These are phyloP conservation scores for Colletotrichum tanaceti DNA, from an alignment of 2,329 filamentous ascomycete species.

Conservation along the genomic window DNA sequence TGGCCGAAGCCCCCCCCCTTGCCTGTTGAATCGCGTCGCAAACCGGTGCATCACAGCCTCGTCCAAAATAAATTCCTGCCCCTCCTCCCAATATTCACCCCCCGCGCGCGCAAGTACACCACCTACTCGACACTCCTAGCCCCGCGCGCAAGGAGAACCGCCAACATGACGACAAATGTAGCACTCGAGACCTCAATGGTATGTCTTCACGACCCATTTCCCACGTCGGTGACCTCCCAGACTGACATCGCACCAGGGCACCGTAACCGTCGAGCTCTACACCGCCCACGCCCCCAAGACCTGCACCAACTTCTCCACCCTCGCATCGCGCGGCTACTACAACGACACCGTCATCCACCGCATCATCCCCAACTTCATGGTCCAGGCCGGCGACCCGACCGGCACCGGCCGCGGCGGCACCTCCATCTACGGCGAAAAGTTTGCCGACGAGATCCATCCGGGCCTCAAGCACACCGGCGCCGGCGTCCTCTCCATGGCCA, in stretches of 20 bases:
- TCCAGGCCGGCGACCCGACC: slow-evolving; percentile 93
- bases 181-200: slow-evolving; percentile 89
- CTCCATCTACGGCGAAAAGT: slow-evolving; percentile 93
- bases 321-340: slow-evolving; percentile 88
- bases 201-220: slow-evolving; percentile 43
- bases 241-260: slow-evolving; percentile 67
- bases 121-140: no score
- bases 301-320: slow-evolving; percentile 87
- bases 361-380: slow-evolving; percentile 96
- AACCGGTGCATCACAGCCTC: slow-evolving; percentile 25
- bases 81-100: slow-evolving; percentile 1
- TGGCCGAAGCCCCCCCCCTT: slow-evolving; percentile 33
- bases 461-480: slow-evolving; percentile 90
- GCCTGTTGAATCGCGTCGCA: slow-evolving; percentile 20
- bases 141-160: not conserved
- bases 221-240: not conserved
- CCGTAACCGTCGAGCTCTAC: slow-evolving; percentile 90
- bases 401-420: slow-evolving; percentile 90
- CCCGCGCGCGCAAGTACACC: not conserved
- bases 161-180: slow-evolving; percentile 79
- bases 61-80: slow-evolving; percentile 27
- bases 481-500: slow-evolving; percentile 96
- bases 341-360: slow-evolving; percentile 88
- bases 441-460: slow-evolving; percentile 88
- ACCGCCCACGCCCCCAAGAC: slow-evolving; percentile 87